Base-by-base conservation (phyloP, 495 filamentous ascomycete genomes). In the Hypoxylon lenormandii region DNA sequence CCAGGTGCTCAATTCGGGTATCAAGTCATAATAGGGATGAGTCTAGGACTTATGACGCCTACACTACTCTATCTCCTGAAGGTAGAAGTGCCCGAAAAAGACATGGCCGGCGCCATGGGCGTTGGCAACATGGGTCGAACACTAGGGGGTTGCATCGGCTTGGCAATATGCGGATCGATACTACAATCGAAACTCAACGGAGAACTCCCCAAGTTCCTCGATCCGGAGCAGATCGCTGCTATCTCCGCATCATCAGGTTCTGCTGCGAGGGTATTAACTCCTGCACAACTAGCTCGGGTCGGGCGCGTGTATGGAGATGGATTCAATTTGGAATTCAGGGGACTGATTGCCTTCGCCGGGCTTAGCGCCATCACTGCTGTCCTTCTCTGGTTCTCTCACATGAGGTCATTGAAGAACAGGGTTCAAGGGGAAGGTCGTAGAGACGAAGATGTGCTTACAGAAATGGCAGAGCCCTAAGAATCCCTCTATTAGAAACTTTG, bases 1-100 rank as follows among this genome's bases (percentile, higher is more conserved):
- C 50, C 60, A 10, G 38, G 26, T 5, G 60, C 60, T 13, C 60
- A 63, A 37, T 63, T 63, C 13, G 60, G 60, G 5, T 63, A 63
- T 13, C 60, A 63, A 48, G 60, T 63, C 13, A 63, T 63, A 37
- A 63, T 63, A 11, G 60, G 60, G 1, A 55, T 63, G 50, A 55
- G 60, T 30, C 60, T 63, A n/a, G 60, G 60, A n/a, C 60, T 63
- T 3, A 63, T 63, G 60, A 63, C 60, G 28, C 60, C 60, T 3
- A 63, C 60, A 18, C 33, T 63, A 16, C 50, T 63, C 4, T 63
- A 63, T 30, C 21, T 63, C 13, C 15, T 63, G 7, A 63, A 63
- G 19, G 42, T 63, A 2, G 60, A 63, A 36, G 60, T 63, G 0
- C 60, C 60, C 6, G 60, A 63, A n/a, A 54, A 63, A 22, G 40